These are phyloP conservation scores for Garcia nutans DNA, from an alignment of 345 rosid species.

Conservation along the genomic window DNA sequence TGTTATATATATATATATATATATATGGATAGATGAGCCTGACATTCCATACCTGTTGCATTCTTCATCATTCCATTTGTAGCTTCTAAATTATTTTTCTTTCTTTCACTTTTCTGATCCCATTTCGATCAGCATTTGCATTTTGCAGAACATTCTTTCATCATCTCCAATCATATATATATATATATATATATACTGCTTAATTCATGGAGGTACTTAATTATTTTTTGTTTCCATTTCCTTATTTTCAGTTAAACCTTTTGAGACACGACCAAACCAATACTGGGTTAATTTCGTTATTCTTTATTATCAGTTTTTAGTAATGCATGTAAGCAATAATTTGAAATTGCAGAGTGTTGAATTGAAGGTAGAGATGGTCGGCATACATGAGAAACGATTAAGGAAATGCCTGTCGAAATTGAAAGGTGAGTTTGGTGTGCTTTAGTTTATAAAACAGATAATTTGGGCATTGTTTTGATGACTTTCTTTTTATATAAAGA, in stretches of 20 bases:
- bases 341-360: conserved; percentile 39
- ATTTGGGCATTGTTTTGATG: not conserved
- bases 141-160: not conserved
- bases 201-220: conserved; percentile 38
- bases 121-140: not conserved
- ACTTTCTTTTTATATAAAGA: no score
- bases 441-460: no score
- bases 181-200: not conserved
- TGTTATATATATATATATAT: conserved; percentile 22
- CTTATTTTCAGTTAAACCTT: not conserved
- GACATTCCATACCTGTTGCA: conserved; percentile 27
- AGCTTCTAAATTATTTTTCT: not conserved
- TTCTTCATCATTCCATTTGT: conserved; percentile 27
- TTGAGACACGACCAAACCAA: not conserved
- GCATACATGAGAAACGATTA: conserved; percentile 46
- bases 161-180: not conserved
- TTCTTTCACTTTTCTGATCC: not conserved
- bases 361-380: conserved; percentile 51
- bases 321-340: not conserved
- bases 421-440: conserved; percentile 21
- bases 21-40: conserved; percentile 2
- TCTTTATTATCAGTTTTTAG: no score
- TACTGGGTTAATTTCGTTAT: no score
- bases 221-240: not conserved
- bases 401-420: conserved; percentile 46